Percentiles rank a stretch among this genome's conserved stretches.
phyloP scores from a whole-genome alignment of 2,329 filamentous ascomycete genomes.

The Mycosphaerella sp. region DNA sequence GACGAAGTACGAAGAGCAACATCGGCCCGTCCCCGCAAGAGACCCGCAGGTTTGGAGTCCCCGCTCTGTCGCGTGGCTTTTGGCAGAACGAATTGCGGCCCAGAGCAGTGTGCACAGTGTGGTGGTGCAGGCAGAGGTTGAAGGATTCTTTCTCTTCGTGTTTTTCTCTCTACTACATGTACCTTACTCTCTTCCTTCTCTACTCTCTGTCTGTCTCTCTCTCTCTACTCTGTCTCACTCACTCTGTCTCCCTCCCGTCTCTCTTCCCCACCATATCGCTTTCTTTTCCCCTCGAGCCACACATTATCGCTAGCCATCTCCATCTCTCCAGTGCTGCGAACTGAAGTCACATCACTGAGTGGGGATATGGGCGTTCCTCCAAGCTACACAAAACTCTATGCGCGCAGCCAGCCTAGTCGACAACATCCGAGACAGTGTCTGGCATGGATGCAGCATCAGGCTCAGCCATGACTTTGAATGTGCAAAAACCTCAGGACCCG shows the following conservation, averaged over 20 bases:
- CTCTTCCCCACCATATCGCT: too few relatives aligned
- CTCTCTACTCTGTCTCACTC: too few relatives aligned
- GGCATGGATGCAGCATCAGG: background rate
- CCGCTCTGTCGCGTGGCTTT: background rate
- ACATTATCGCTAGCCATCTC: background rate
- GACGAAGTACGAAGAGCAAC: too few relatives aligned
- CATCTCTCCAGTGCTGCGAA: background rate
- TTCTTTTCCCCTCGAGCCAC: background rate
- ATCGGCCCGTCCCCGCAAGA: too few relatives aligned
- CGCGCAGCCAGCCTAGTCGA: background rate
- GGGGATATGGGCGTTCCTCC: constrained; percentile 1
- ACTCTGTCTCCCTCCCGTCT: too few relatives aligned
- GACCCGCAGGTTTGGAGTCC: too few relatives aligned
- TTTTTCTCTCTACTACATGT: background rate
- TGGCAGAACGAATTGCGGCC: background rate
- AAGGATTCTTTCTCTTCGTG: background rate
- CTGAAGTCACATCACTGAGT: background rate
- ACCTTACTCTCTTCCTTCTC: too few relatives aligned
- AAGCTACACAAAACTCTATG: background rate
- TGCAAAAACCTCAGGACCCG: constrained; percentile 25
- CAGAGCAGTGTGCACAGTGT: background rate
- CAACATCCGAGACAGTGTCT: background rate
- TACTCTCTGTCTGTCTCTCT: too few relatives aligned
- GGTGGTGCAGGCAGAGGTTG: background rate
- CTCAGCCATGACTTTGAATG: constrained; percentile 22